Evolutionary conservation across 2,329 filamentous ascomycete species (phyloP).

Genomic region (Fusarium keratoplasticum): DNA sequence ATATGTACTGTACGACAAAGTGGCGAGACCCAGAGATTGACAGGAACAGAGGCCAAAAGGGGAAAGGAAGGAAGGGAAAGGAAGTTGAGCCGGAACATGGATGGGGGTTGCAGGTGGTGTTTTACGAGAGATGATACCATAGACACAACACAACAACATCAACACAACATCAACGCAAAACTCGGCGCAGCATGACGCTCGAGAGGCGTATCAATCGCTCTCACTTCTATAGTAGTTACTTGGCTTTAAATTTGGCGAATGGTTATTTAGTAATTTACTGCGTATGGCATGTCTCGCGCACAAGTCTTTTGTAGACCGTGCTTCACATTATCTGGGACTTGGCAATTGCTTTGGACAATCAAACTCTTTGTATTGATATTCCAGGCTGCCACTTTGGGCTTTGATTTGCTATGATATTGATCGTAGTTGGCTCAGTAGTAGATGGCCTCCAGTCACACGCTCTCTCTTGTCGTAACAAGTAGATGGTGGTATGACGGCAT

Average conservation of each 20-base stretch:
- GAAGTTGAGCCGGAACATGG: conserved; percentile 11
- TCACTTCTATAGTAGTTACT: conserved; percentile 1
- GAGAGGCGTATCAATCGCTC: conserved; percentile 2
- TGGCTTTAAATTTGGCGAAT: conserved; percentile 5
- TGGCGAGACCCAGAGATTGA: conserved; percentile 23
- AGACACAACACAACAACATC: conserved; percentile 37
- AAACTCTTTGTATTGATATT: conserved; percentile 24
- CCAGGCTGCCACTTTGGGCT: conserved; percentile 28
- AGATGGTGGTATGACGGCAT: conserved; percentile 32
- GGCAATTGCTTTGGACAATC: conserved; percentile 2
- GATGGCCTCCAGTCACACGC: conserved; percentile 16
- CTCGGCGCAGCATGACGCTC: conserved; percentile 6
- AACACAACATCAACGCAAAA: conserved; percentile 19
- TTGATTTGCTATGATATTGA: conserved; percentile 26
- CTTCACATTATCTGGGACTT: not conserved
- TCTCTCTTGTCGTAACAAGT: conserved; percentile 24
- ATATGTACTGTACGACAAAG: conserved; percentile 23
- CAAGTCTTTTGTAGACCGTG: not conserved
- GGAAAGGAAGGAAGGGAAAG: conserved; percentile 8
- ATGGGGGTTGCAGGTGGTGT: conserved; percentile 26
- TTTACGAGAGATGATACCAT: conserved; percentile 48
- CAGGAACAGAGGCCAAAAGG: conserved; percentile 8
- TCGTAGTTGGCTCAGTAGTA: conserved; percentile 21
- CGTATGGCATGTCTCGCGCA: not conserved
- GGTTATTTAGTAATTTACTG: not conserved